Base-by-base conservation (phyloP, 257 asterid genomes). In the Plantago elongata region DNA sequence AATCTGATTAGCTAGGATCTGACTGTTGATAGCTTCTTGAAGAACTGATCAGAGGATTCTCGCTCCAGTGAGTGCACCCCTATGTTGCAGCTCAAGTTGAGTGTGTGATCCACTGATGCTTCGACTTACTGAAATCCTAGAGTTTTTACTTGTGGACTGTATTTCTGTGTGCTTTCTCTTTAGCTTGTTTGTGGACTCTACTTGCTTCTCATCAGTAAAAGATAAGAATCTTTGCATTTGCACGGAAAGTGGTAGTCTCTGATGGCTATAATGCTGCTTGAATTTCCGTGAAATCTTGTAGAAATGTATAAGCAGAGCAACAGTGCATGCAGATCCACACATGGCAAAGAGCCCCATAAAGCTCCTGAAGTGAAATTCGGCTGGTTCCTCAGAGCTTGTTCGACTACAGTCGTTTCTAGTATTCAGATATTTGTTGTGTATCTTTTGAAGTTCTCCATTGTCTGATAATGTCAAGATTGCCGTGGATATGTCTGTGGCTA, bases 381-480 rank as follows among this genome's bases (percentile, higher is more conserved):
- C 78, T 0, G 88, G 81, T 10, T 78, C 90, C 67, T 76, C 81
- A 1, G 76, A 64, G 58, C 79, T 79, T 13, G 74, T 83, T 4
- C 79, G 57, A 60, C 81, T 65, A 71, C 97, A 89, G 2, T 70
- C 60, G 40, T 79, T 65, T 27, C 68, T 71, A 7, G 90, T 85
- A 34, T 34, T 7, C 60, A 92, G 64, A 97, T 97, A 89, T 71
- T 89, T 92, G 82, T 89, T 96, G 67, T 84, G 95, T 60, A 92
- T 89, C 40, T 91, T 66, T 61, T 92, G 96, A 68, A 92, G 95
- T 15, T 92, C 99, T 52, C 99, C 99, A 11, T 83, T 87, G 69
- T 89, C 97, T 2, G 96, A 86, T 14, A 92, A 79, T 3, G 86
- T 69, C 27, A 92, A 54, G 54, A 83, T 83, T 1, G 90, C 87